These are phyloP conservation scores for Aspergillus candidus DNA, from an alignment of 2,329 filamentous ascomycete genomes.

Conservation along the genomic window DNA sequence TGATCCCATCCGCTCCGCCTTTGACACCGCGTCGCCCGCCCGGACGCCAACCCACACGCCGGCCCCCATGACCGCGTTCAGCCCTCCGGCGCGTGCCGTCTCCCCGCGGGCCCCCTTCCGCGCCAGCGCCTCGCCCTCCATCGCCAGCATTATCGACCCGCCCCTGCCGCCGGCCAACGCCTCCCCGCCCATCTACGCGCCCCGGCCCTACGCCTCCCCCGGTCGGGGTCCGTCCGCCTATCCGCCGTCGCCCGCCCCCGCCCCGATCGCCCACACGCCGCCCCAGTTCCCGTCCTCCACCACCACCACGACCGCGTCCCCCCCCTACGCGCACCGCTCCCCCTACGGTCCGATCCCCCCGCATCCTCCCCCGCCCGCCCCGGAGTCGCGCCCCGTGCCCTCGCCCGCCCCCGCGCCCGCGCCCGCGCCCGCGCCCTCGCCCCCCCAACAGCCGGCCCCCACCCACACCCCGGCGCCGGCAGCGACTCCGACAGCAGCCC, in stretches of 20 bases:
- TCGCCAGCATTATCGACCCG: conserved; percentile 81
- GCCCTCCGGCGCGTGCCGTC: conserved; percentile 42
- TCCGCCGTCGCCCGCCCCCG: conserved; percentile 21
- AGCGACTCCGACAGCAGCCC: conserved; percentile 12
- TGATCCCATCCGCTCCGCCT: conserved; percentile 79
- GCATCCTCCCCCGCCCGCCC: conserved; percentile 8
- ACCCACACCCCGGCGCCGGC: conserved; percentile 8
- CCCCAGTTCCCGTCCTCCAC: conserved; percentile 19
- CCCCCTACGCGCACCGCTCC: conserved; percentile 21
- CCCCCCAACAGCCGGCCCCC: conserved; percentile 10
- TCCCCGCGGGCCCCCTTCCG: conserved; percentile 51
- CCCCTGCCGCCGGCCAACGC: conserved; percentile 37
- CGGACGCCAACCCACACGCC: conserved; percentile 22
- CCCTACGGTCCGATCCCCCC: conserved; percentile 17
- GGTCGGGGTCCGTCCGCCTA: conserved; percentile 20
- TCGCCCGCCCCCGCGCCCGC: too few relatives aligned
- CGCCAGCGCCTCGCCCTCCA: conserved; percentile 85
- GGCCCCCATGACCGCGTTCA: conserved; percentile 32
- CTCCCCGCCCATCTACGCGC: conserved; percentile 24
- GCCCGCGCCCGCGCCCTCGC: too few relatives aligned
- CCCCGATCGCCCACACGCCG: conserved; percentile 20
- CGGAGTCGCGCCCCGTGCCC: too few relatives aligned
- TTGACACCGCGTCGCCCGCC: conserved; percentile 35
- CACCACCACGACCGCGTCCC: conserved; percentile 17
- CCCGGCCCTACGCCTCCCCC: conserved; percentile 24